Percentiles rank a stretch among this genome's conserved stretches.
These are phyloP conservation scores for Coniosporium apollinis DNA, from an alignment of 495 filamentous ascomycete genomes.

Conservation along the genomic window DNA sequence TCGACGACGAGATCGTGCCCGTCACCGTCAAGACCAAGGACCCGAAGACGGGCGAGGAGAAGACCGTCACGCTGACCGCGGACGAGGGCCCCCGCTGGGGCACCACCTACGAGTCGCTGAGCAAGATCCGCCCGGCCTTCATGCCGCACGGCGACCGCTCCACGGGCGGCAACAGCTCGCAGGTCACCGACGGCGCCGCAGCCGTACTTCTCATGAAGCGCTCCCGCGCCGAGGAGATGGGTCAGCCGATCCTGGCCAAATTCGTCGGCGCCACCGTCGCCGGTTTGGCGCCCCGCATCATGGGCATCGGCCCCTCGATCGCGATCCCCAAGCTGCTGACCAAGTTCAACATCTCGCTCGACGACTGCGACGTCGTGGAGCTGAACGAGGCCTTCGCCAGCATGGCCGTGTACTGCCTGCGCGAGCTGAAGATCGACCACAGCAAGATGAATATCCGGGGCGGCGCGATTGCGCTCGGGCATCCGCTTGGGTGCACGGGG, in stretches of 20 bases:
- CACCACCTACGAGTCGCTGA: constrained; percentile 65
- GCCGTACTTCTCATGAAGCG: constrained; percentile 88
- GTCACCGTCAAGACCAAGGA: constrained; percentile 69
- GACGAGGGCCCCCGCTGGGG: constrained; percentile 85
- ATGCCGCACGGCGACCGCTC: constrained; percentile 71
- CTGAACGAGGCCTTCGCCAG: constrained; percentile 95
- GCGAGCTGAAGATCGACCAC: constrained; percentile 58
- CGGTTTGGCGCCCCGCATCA: constrained; percentile 78
- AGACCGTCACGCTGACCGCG: constrained; percentile 57
- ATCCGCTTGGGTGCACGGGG: constrained; percentile 85
- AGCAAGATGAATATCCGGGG: constrained; percentile 83
- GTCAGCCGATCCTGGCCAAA: constrained; percentile 86
- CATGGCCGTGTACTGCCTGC: constrained; percentile 88
- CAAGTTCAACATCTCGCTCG: constrained; percentile 61
- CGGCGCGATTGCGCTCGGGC: constrained; percentile 83
- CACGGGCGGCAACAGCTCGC: constrained; percentile 89
- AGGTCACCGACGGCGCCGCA: constrained; percentile 92
- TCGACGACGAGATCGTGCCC: constrained; percentile 88
- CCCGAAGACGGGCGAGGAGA: constrained; percentile 58
- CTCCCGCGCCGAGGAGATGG: constrained; percentile 68
- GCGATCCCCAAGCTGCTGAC: constrained; percentile 86
- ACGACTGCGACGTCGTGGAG: constrained; percentile 81
- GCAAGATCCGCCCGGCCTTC: constrained; percentile 85
- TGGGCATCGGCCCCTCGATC: constrained; percentile 90
- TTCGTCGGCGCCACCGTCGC: constrained; percentile 84